Base-by-base conservation (phyloP, 257 asterid species). In the Eustoma russellianum region DNA sequence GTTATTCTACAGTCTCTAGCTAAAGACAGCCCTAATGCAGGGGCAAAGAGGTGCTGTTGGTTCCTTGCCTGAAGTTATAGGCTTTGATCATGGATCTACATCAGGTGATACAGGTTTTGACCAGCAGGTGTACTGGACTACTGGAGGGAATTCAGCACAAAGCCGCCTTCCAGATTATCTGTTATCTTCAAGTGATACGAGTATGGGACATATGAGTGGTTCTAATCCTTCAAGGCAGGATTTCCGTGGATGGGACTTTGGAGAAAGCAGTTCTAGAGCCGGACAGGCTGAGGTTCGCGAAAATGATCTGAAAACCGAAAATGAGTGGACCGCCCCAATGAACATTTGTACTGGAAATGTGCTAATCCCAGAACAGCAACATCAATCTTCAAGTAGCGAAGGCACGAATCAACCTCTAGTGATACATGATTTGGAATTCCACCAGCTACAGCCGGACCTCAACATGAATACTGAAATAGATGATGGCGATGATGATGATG, bases 41-140 rank as follows among this genome's bases (percentile, higher is more conserved):
- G 96, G 90, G 73, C 93, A 74, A 58, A 72, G 80, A 59, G 71
- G 86, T 78, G 71, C 83, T 28, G 56, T 78, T 17, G 84, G 78
- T 60, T 71, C 93, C 57, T 72, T 85, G 62, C 89, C 87, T 38
- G 95, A 88, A 57, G 74, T 71, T 55, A 50, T 85, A 52, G 71
- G 83, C 74, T 77, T 85, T 46, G 87, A 81, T 60, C 80, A 66
- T 63, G 86, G 86, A 34, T 77, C 94, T 38, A 52, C 81, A 24
- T 70, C 95, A 57, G 72, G 57, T 62, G 94, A 83, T 59, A 56
- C 76, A 12, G 72, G 70, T 55, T 61, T 83, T 63, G 94, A 85
- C 62, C 79, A 79, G 73, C 90, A 78, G 66, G 63, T 82, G 49
- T 48, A 79, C 48, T 89, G 95, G 97, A 79, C 74, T 59, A 69